Base-by-base conservation (phyloP, 176 grass and related monocot species). In the Puccinellia tenuiflora region DNA sequence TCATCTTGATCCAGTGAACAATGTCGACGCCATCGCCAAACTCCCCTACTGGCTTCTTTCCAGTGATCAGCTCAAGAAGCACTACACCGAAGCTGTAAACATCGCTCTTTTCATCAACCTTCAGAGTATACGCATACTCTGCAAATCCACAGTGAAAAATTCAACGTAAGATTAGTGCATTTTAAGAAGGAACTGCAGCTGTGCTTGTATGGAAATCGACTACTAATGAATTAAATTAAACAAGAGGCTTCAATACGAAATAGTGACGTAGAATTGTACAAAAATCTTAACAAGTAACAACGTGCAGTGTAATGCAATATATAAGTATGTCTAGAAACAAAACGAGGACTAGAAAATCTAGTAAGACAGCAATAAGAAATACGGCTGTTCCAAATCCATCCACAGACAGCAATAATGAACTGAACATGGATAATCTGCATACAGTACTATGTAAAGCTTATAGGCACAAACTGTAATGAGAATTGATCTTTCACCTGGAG, bases 121-220 rank as follows among this genome's bases (percentile, higher is more conserved):
- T 98, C 9, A 98, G 92, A 2, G 96, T 98, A 78, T 98, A 98
- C 9, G 92, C 96, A 84, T 98, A 98, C 81, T 98, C 96, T 97
- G 88, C 51, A 67, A 31, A 83, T 79, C 4, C n/a, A 52, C 7
- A 80, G 40, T 61, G 18, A 65, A 12, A n/a, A 40, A 82, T 31
- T 29, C n/a, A 39, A 26, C 40, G 29, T 26, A 67, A 39, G 24
- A 29, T 78, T 46, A 77, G 10, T 38, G 31, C 64, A 48, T 34
- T 50, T 59, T 17, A 13, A 21, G 26, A 26, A 29, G 39, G 24
- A 15, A 33, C 21, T 16, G 22, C 26, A 55, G 14, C 1, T 38
- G 5, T 34, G 21, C 22, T 55, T 1, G 15, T 65, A 61, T 15
- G 51, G 47, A 28, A 63, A 35, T 42, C 12, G 11, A 46, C 37